A percentile compares a stretch with the other conserved stretches of the same genome.
phyloP scores from a whole-genome alignment of 139 green algal genomes.

The Chlorella sp. region DNA sequence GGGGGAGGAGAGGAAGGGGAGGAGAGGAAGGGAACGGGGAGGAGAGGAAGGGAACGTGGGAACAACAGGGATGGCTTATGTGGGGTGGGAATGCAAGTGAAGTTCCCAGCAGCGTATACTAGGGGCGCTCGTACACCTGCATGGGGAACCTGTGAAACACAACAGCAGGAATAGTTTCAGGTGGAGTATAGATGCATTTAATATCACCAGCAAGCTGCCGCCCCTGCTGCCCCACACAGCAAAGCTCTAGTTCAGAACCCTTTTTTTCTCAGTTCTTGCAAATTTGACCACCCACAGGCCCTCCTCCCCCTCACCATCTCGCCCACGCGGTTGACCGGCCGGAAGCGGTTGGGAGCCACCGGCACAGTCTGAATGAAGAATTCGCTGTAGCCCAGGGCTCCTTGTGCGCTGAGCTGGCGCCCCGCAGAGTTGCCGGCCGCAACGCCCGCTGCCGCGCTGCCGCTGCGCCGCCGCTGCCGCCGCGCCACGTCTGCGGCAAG shows the following conservation, averaged over 20 bases:
- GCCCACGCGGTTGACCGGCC: conserved; percentile 72
- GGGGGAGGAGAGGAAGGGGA: too few species aligned
- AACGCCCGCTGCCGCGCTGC: neutral
- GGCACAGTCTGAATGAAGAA: conserved; percentile 93
- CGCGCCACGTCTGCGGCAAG: conserved; percentile 23
- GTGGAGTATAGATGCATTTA: too few species aligned
- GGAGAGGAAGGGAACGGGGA: too few species aligned
- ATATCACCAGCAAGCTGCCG: too few species aligned
- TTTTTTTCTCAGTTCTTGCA: too few species aligned
- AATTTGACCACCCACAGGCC: too few species aligned
- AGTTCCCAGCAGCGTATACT: conserved; percentile 91
- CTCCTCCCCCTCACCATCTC: conserved; percentile 41
- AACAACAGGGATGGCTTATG: neutral
- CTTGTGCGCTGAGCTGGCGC: neutral
- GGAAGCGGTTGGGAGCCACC: conserved; percentile 90
- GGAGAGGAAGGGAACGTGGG: too few species aligned
- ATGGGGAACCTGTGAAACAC: too few species aligned
- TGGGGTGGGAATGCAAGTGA: too few species aligned
- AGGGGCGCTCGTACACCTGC: conserved; percentile 84
- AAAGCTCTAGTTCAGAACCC: too few species aligned
- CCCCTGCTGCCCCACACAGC: too few species aligned
- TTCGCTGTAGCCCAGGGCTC: conserved; percentile 60
- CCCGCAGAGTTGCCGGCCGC: conserved; percentile 7
- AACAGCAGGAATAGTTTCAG: too few species aligned
- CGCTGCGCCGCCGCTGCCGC: conserved; percentile 30